A percentile compares a stretch with the other conserved stretches of the same genome.
These are phyloP conservation scores for Mallotus nudiflorus DNA, from an alignment of 345 rosid genomes.

Conservation along the genomic window DNA sequence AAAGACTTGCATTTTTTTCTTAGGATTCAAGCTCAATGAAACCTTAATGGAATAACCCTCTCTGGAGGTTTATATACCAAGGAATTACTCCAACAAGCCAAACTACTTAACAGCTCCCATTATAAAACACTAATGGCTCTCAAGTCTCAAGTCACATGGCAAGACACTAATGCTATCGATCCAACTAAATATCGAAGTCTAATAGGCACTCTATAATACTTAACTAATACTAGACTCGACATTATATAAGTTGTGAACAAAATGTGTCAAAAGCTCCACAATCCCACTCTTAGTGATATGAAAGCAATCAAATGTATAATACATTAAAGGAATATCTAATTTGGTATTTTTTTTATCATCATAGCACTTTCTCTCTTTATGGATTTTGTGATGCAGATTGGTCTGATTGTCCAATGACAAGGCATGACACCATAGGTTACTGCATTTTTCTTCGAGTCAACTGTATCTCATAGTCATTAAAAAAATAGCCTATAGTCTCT, in stretches of 20 bases:
- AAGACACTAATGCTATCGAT: neutral
- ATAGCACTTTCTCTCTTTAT: too few relatives aligned
- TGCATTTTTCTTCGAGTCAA: too few relatives aligned
- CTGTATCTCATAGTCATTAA: too few relatives aligned
- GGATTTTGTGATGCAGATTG: too few relatives aligned
- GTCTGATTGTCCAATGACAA: too few relatives aligned
- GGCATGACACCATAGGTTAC: too few relatives aligned
- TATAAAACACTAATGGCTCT: neutral
- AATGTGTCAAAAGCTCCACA: neutral
- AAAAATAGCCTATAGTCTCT: too few relatives aligned
- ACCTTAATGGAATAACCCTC: neutral
- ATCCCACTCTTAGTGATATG: neutral
- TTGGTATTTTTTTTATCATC: too few relatives aligned
- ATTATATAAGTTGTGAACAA: neutral
- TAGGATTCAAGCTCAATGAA: neutral
- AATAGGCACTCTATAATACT: neutral
- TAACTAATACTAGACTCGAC: neutral
- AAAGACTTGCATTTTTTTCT: too few relatives aligned
- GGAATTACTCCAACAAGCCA: neutral
- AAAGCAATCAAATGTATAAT: too few relatives aligned
- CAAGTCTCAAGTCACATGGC: neutral
- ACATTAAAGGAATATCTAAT: too few relatives aligned
- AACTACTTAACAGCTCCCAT: neutral
- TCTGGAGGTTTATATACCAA: neutral
- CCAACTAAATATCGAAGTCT: neutral